These are phyloP conservation scores for Eutrema yunnanense DNA, from an alignment of 345 rosid genomes.

Conservation along the genomic window DNA sequence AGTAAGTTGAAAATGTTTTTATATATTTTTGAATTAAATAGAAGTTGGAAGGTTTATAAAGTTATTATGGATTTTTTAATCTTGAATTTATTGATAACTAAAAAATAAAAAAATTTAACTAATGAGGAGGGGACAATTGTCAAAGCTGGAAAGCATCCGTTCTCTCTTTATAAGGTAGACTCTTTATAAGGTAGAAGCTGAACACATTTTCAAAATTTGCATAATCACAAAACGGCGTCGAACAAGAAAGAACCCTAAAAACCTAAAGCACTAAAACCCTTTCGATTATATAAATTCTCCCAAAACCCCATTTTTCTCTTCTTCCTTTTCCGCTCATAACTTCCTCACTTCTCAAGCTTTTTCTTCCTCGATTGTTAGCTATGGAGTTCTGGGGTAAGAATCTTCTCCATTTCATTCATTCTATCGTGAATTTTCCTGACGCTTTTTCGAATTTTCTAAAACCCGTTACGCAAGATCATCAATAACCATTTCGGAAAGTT, in stretches of 20 bases:
- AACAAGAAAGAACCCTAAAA: conserved; percentile 7
- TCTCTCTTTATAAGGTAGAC: no score
- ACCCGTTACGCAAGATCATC: no score
- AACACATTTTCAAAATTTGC: background rate
- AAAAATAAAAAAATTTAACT: no score
- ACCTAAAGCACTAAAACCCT: conserved; percentile 7
- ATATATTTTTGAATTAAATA: no score
- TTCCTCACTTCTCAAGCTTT: background rate
- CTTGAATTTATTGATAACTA: no score
- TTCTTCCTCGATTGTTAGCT: background rate
- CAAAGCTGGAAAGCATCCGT: no score
- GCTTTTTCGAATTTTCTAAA: background rate
- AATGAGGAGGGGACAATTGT: no score
- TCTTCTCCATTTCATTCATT: background rate
- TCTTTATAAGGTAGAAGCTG: no score
- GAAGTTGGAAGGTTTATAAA: no score
- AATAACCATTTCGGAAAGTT: background rate
- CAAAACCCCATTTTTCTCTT: background rate
- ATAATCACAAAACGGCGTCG: conserved; percentile 2
- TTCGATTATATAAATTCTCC: conserved; percentile 1
- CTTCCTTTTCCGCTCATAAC: background rate
- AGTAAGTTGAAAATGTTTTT: no score
- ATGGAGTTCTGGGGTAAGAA: conserved; percentile 33
- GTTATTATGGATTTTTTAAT: no score
- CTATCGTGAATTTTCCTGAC: background rate